Evolutionary conservation across 257 asterid species (phyloP).

Genomic region (Solanum bukasovii): DNA sequence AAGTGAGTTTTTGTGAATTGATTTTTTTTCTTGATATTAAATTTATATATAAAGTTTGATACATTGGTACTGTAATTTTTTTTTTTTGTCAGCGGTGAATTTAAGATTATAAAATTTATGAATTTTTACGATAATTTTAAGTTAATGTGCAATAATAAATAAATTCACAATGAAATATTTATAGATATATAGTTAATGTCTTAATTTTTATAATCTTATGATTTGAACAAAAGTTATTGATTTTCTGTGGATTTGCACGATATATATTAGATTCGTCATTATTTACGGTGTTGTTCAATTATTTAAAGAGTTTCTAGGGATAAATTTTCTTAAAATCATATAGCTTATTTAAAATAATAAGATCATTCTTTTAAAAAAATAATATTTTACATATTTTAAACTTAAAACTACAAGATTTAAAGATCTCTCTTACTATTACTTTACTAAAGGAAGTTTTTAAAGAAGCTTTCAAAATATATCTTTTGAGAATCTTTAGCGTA

Average conservation of each 20-base stretch:
- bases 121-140: background rate
- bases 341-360: too few species aligned
- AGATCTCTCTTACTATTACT: background rate
- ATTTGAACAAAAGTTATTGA: too few species aligned
- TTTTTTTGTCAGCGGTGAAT: rapidly evolving
- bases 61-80: background rate
- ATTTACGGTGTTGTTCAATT: rapidly evolving
- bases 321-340: background rate
- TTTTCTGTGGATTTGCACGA: too few species aligned
- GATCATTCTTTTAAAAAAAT: too few species aligned
- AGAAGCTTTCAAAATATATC: background rate
- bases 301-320: too few species aligned
- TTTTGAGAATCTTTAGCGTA: background rate
- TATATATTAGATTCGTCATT: background rate
- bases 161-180: background rate
- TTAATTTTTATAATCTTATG: too few species aligned
- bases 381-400: too few species aligned
- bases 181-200: background rate
- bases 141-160: background rate
- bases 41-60: background rate
- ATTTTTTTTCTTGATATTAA: background rate
- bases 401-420: rapidly evolving
- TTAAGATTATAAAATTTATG: background rate
- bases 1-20: background rate
- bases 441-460: background rate